Percentiles rank a stretch among this genome's conserved stretches.
Conservation (phyloP, 2,329 filamentous ascomycete species). For the Sporothrix brasiliensis region DNA sequence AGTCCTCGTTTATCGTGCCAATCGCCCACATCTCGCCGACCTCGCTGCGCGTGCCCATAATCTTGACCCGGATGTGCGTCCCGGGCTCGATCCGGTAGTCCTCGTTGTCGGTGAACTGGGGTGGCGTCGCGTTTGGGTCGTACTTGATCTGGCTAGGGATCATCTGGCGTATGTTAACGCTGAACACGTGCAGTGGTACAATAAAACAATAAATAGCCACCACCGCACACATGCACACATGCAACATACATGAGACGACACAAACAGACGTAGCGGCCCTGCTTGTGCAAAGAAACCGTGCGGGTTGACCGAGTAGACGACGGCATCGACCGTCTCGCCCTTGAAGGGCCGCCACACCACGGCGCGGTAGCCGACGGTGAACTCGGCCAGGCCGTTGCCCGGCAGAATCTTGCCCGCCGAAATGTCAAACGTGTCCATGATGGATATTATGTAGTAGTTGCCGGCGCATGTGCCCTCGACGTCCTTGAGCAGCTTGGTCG, state of each 20-base stretch:
- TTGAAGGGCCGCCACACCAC: slow-evolving; percentile 98
- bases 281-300: slow-evolving; percentile 89
- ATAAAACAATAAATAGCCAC: neutral
- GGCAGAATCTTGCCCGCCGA: slow-evolving; percentile 91
- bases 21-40: slow-evolving; percentile 96
- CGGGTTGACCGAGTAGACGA: slow-evolving; percentile 87
- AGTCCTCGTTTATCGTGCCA: slow-evolving; percentile 90
- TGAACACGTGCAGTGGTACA: neutral
- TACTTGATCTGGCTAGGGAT: slow-evolving; percentile 92
- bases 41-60: slow-evolving; percentile 90
- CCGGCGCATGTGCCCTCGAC: slow-evolving; percentile 95
- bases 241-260: slow-evolving; percentile 73
- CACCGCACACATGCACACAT: neutral
- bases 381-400: slow-evolving; percentile 88
- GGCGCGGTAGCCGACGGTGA: slow-evolving; percentile 90
- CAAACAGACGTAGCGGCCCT: slow-evolving; percentile 76
- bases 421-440: slow-evolving; percentile 95
- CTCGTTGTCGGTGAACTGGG: slow-evolving; percentile 92
- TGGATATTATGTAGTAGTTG: slow-evolving; percentile 95
- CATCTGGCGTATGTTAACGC: slow-evolving; percentile 57
- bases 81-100: slow-evolving; percentile 93
- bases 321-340: slow-evolving; percentile 95
- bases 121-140: slow-evolving; percentile 94
- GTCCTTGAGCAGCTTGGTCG: slow-evolving; percentile 84
- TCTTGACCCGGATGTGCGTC: slow-evolving; percentile 89